Conservation (phyloP, 2,329 filamentous ascomycete species). For the Botrytis squamosa region DNA sequence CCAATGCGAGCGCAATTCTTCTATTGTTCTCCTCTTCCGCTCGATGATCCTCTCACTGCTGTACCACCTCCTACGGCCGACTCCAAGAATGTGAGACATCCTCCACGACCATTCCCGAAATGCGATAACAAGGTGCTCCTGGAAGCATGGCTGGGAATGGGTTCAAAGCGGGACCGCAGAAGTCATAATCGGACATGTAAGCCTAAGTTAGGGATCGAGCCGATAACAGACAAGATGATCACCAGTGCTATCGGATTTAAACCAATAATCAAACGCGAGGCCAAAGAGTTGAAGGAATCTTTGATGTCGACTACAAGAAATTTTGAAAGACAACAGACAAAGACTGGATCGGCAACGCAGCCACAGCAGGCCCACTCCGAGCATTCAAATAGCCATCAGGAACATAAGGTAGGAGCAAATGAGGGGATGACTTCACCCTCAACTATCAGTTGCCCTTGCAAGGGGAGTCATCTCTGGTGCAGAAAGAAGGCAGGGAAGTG, state of each 20-base stretch:
- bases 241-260: background rate
- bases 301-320: background rate
- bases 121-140: slow-evolving; percentile 80
- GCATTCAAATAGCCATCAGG: background rate
- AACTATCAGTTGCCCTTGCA: slow-evolving; percentile 11
- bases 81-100: slow-evolving; percentile 53
- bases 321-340: background rate
- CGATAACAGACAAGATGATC: background rate
- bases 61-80: slow-evolving; percentile 52
- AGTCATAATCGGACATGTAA: slow-evolving; percentile 44
- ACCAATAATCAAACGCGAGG: slow-evolving; percentile 5
- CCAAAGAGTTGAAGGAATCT: background rate
- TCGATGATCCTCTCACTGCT: slow-evolving; percentile 83
- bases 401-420: slow-evolving; percentile 2
- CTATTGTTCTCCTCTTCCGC: slow-evolving; percentile 76
- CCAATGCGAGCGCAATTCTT: slow-evolving; percentile 74
- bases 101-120: slow-evolving; percentile 73
- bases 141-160: slow-evolving; percentile 68
- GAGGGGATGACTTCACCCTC: background rate
- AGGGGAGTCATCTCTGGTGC: slow-evolving; percentile 18
- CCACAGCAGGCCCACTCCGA: background rate
- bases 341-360: background rate
- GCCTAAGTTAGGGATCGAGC: slow-evolving; percentile 10
- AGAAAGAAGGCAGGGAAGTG: slow-evolving; percentile 13
- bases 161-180: slow-evolving; percentile 48